phyloP scores from a whole-genome alignment of 768 basidiomycete species.

The Russula sp. region DNA sequence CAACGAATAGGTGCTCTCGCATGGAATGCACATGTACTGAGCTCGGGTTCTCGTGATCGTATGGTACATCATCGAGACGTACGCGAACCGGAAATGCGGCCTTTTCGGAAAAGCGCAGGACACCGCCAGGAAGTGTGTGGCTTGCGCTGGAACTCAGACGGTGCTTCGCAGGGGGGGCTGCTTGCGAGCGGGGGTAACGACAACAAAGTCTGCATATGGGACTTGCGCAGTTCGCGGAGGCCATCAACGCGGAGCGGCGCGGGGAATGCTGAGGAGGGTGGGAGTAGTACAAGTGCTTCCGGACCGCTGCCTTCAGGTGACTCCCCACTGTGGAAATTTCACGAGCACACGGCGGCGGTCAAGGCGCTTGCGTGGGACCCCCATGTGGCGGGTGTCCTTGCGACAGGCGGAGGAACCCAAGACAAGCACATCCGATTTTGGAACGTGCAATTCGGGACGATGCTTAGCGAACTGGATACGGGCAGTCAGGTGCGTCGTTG shows the following conservation, averaged over 20 bases:
- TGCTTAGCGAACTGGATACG: slow-evolving; percentile 86
- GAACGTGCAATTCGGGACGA: slow-evolving; percentile 82
- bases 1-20: slow-evolving; percentile 91
- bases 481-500: slow-evolving; percentile 74
- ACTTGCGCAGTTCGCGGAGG: slow-evolving; percentile 61
- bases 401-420: slow-evolving; percentile 96
- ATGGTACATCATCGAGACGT: slow-evolving; percentile 91
- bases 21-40: slow-evolving; percentile 85
- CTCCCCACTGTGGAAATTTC: slow-evolving; percentile 85
- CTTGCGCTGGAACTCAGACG: slow-evolving; percentile 75
- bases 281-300: slow-evolving; percentile 24
- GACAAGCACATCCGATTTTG: slow-evolving; percentile 98
- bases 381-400: slow-evolving; percentile 82
- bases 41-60: slow-evolving; percentile 87
- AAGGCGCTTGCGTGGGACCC: slow-evolving; percentile 99
- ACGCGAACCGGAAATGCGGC: slow-evolving; percentile 54
- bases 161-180: slow-evolving; percentile 39
- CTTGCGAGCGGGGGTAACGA: slow-evolving; percentile 96
- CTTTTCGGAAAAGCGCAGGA: slow-evolving; percentile 64
- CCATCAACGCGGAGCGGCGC: slow-evolving; percentile 22
- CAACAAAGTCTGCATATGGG: slow-evolving; percentile 98
- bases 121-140: slow-evolving; percentile 96
- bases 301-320: slow-evolving; percentile 37
- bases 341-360: slow-evolving; percentile 94
- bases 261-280: slow-evolving; percentile 27